Conservation (phyloP, 495 filamentous ascomycete species). For the Tuber indicum region DNA sequence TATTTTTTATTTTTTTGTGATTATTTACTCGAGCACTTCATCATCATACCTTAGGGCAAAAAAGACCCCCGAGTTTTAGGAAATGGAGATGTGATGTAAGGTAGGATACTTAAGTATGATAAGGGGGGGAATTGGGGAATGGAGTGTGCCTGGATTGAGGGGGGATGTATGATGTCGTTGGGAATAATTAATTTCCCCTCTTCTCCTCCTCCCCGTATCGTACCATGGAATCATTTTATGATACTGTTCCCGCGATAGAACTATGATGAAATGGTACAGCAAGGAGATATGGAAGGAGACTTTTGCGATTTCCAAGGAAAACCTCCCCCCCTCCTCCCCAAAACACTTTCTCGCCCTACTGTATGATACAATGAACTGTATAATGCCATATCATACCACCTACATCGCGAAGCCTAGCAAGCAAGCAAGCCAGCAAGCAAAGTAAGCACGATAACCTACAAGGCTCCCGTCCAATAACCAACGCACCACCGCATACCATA, state of each 20-base stretch:
- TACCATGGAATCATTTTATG: neutral
- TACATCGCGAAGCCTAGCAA: too few species aligned
- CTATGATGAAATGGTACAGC: neutral
- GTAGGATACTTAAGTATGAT: too few species aligned
- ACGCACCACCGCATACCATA: neutral
- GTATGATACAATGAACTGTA: neutral
- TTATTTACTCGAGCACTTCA: neutral
- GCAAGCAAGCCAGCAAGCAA: too few species aligned
- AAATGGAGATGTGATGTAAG: neutral
- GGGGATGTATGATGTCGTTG: neutral
- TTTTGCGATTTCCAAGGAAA: neutral
- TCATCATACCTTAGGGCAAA: neutral
- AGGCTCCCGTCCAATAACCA: neutral
- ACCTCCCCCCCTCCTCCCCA: neutral
- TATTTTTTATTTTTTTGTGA: neutral
- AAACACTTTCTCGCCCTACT: neutral
- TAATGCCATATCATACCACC: neutral
- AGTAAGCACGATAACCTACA: neutral
- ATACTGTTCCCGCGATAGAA: neutral
- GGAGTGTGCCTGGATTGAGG: neutral
- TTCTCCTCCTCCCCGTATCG: neutral
- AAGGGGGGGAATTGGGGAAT: neutral
- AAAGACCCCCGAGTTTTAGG: neutral
- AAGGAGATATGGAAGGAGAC: neutral
- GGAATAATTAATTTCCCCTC: neutral